A percentile compares a stretch with the other conserved stretches of the same genome.
Evolutionary conservation across 108 stramenopile species (phyloP).

Genomic region (Thalassiosira profunda): DNA sequence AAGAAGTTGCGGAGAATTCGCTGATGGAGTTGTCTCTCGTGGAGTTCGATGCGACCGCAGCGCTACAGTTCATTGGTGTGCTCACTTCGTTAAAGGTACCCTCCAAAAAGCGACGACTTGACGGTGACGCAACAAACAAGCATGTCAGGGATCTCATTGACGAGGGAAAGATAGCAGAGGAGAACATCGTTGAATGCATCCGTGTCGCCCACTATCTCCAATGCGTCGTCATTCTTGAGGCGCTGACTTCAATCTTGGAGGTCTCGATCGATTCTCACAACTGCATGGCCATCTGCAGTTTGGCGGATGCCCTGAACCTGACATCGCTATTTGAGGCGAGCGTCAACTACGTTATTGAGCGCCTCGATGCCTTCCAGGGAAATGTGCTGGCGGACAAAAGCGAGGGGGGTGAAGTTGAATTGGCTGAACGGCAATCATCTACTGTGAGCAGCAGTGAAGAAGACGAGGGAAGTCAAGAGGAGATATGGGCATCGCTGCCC

Average conservation of each 20-base stretch:
- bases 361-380: slow-evolving; percentile 40
- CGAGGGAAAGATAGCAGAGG: slow-evolving; percentile 20
- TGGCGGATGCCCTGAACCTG: slow-evolving; percentile 73
- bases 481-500: slow-evolving; percentile 44
- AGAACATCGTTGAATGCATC: slow-evolving; percentile 64
- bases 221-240: slow-evolving; percentile 56
- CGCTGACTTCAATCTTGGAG: slow-evolving; percentile 45
- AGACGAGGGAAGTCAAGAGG: slow-evolving; percentile 6
- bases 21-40: slow-evolving; percentile 40
- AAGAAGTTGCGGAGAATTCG: neutral
- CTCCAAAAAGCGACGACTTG: no score
- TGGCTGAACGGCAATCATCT: no score
- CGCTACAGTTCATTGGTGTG: slow-evolving; percentile 26
- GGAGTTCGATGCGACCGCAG: slow-evolving; percentile 34
- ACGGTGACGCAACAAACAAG: no score
- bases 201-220: slow-evolving; percentile 79
- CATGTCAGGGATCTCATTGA: slow-evolving; percentile 23
- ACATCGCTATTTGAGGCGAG: slow-evolving; percentile 63
- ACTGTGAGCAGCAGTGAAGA: neutral
- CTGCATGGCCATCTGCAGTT: slow-evolving; percentile 69
- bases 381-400: neutral
- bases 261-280: slow-evolving; percentile 65
- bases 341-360: slow-evolving; percentile 42
- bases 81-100: slow-evolving; percentile 3
- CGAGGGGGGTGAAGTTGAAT: neutral